These are phyloP conservation scores for Pseudomonodictys pantanalensis DNA, from an alignment of 495 filamentous ascomycete genomes.

Conservation along the genomic window DNA sequence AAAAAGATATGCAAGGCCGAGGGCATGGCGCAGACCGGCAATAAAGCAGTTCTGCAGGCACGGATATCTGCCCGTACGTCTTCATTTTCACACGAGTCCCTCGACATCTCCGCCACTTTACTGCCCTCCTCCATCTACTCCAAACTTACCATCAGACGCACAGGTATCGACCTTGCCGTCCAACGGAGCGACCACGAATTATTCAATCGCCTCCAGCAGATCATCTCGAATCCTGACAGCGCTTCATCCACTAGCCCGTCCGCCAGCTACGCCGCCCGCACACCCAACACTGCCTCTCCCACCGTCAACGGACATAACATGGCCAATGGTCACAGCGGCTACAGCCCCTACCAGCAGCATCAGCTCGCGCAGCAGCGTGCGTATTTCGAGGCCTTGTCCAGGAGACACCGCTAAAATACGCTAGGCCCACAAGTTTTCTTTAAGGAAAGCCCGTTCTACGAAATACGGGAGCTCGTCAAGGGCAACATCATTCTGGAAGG, in stretches of 20 bases:
- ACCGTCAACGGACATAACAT: background rate
- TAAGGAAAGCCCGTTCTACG: conserved; percentile 41
- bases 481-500: conserved; percentile 35
- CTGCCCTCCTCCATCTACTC: conserved; percentile 36
- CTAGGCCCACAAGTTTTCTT: conserved; percentile 18
- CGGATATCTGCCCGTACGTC: conserved; percentile 74
- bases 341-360: background rate
- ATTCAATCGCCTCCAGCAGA: conserved; percentile 25
- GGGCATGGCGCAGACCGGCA: conserved; percentile 67
- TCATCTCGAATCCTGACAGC: conserved; percentile 28
- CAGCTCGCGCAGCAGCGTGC: background rate
- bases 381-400: background rate
- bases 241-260: conserved; percentile 10
- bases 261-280: background rate
- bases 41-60: conserved; percentile 73
- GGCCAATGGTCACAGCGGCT: conserved; percentile 2
- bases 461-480: conserved; percentile 36
- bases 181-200: conserved; percentile 5
- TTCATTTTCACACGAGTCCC: conserved; percentile 17
- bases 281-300: conserved; percentile 1
- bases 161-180: conserved; percentile 23
- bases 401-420: conserved; percentile 5
- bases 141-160: conserved; percentile 10
- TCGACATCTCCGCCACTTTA: background rate
- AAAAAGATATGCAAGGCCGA: conserved; percentile 69